Percentiles rank a stretch among this genome's conserved stretches.
Evolutionary conservation across 2,329 filamentous ascomycete species (phyloP).

Genomic region (Colletotrichum sp.): DNA sequence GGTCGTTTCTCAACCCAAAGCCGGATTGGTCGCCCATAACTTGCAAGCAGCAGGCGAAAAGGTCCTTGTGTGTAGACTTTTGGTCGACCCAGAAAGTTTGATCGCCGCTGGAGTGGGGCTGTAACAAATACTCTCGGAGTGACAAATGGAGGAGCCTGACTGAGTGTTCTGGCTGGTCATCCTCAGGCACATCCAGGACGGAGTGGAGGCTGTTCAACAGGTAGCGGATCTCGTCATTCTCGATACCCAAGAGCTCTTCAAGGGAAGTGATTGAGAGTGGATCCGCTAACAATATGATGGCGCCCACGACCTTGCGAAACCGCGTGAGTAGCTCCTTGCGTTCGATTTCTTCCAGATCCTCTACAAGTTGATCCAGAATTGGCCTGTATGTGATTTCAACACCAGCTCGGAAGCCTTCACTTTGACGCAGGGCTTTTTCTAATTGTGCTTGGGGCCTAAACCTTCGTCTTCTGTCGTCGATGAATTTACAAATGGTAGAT

Average conservation of each 20-base stretch:
- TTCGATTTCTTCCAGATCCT: rapidly evolving
- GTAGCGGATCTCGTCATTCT: not conserved
- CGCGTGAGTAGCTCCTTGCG: not conserved
- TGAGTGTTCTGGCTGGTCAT: not conserved
- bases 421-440: not conserved
- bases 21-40: not conserved
- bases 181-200: not conserved
- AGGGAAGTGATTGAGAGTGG: not conserved
- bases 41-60: not conserved
- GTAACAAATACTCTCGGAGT: not conserved
- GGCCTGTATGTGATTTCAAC: not conserved
- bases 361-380: not conserved
- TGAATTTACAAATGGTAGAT: not conserved
- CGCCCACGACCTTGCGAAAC: not conserved
- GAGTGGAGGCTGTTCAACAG: not conserved
- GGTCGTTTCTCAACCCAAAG: not conserved
- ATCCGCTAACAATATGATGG: not conserved
- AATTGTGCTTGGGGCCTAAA: not conserved
- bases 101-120: not conserved
- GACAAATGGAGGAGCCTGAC: too few species aligned
- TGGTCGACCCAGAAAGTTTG: rapidly evolving
- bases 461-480: not conserved
- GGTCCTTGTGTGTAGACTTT: not conserved
- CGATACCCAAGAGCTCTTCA: not conserved
- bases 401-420: rapidly evolving